phyloP scores from a whole-genome alignment of 2,329 filamentous ascomycete species.

The Botrytis aclada region DNA sequence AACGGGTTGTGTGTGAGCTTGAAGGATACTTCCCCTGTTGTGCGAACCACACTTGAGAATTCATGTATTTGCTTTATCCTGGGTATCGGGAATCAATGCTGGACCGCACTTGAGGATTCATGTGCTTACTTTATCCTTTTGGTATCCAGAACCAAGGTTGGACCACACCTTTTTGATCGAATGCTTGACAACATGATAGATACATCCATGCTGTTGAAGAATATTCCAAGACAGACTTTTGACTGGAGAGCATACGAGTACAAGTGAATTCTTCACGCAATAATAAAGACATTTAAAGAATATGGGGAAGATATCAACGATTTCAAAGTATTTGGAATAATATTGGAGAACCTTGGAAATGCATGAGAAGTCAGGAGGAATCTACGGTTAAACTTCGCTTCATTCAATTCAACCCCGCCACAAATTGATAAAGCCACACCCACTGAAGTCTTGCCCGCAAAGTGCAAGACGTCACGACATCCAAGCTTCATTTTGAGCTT shows the following conservation, averaged over 20 bases:
- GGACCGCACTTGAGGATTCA: neutral
- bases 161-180: neutral
- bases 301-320: neutral
- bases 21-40: neutral
- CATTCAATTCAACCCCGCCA: neutral
- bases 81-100: neutral
- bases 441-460: slow-evolving; percentile 1
- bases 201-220: neutral
- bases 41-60: neutral
- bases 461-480: slow-evolving; percentile 10
- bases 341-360: neutral
- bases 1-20: neutral
- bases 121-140: too few relatives aligned
- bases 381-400: neutral
- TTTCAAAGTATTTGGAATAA: neutral
- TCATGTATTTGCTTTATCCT: neutral
- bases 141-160: too few relatives aligned
- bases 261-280: too few relatives aligned
- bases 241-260: neutral
- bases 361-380: too few relatives aligned
- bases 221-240: neutral
- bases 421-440: slow-evolving; percentile 9
- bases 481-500: neutral
- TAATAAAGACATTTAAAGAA: too few relatives aligned
- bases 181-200: neutral